Base-by-base conservation (phyloP, 129 eudicot genomes). In the Saussurea involucrata region DNA sequence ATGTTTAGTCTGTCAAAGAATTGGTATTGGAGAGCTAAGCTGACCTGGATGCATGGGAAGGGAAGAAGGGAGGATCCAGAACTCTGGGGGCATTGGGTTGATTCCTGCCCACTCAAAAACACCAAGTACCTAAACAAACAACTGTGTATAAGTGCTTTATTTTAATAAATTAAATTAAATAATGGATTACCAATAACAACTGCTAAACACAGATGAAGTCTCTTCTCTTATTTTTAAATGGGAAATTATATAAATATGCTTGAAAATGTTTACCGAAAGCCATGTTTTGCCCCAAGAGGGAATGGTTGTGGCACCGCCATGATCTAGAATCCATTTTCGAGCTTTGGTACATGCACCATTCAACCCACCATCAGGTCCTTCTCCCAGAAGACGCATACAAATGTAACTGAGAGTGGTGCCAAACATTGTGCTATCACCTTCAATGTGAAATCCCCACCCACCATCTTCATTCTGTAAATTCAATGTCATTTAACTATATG, bases 201-300 rank as follows among this genome's bases (percentile, higher is more conserved):
- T 28, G 2, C 31, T 28, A 28, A 36, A 18, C 61, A 53, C 8
- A 5, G 22, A 53, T 53, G 61, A 53, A 53, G 61, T 17, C 8
- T 17, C n/a, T 4, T 46, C 21, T 53, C 1, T 53, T 53, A 22
- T 53, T 17, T 53, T 17, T 17, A 17, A 3, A 49, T 49, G 60
- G 22, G 60, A 49, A 49, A 17, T 4, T 17, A 4, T 53, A 31
- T 0, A n/a, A 44, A 12, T 58, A 28, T 15, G 32, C 6, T 33
- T 49, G 8, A 22, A 2, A 66, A 18, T 49, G 65, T 68, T 64
- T 80, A 91, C 97, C 40, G 92, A 83, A 25, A 91, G 87, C 94
- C 92, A 91, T 18, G 89, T 83, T 65, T 91, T 88, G n/a, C 97
- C 97, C 95, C 97, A 91, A 32, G 97, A 85, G 27, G 95, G 97